Percentiles rank a stretch among this genome's conserved stretches.
Evolutionary conservation across 116 monocot genomes (phyloP).

Genomic region (Thalassia testudinum): DNA sequence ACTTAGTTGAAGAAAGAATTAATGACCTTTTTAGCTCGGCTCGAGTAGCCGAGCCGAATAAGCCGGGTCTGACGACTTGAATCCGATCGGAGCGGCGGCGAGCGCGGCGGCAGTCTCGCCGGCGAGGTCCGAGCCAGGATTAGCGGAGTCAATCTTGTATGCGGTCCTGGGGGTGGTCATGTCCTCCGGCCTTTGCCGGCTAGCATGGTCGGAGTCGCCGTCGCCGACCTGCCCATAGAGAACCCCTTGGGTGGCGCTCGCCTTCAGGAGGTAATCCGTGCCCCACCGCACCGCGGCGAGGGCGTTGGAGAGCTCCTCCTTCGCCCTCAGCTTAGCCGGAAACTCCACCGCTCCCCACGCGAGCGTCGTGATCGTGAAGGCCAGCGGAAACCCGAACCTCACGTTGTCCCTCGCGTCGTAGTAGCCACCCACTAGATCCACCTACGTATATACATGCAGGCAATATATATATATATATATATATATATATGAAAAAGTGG

Average conservation of each 20-base stretch:
- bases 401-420: conserved; percentile 17
- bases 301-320: conserved; percentile 26
- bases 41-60: conserved; percentile 18
- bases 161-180: conserved; percentile 41
- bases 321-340: conserved; percentile 1
- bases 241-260: conserved; percentile 8
- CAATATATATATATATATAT: too few species aligned
- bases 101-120: conserved; percentile 43
- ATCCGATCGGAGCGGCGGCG: conserved; percentile 34
- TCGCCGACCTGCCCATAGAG: conserved; percentile 47
- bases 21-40: conserved; percentile 32
- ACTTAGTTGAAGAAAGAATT: not conserved
- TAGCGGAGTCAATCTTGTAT: conserved; percentile 10
- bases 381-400: conserved; percentile 16
- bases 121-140: conserved; percentile 34
- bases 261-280: conserved; percentile 35
- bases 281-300: conserved; percentile 37
- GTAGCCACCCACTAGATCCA: conserved; percentile 14
- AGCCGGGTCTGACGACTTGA: conserved; percentile 1
- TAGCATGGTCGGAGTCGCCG: conserved; percentile 45
- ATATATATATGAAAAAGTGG: too few species aligned
- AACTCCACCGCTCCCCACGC: conserved; percentile 22
- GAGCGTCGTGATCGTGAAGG: conserved; percentile 13
- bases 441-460: not conserved
- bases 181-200: conserved; percentile 54